These are phyloP conservation scores for Lasiodiplodia theobromae DNA, from an alignment of 2,329 filamentous ascomycete genomes.

Conservation along the genomic window DNA sequence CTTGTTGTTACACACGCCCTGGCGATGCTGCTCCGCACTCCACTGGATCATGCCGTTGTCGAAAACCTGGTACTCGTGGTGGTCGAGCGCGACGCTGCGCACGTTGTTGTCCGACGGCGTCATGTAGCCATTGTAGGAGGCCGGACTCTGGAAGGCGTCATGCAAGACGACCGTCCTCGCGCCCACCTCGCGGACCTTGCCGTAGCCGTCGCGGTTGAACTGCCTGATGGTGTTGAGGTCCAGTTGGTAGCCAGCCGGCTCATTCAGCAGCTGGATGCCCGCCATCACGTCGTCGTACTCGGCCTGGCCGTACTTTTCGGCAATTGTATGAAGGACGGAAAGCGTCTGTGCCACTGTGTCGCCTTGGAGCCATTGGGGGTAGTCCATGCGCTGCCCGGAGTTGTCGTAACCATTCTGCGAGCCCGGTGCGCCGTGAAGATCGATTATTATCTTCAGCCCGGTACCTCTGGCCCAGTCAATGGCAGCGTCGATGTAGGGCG, in stretches of 20 bases:
- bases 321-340: slow-evolving; percentile 63
- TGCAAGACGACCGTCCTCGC: slow-evolving; percentile 63
- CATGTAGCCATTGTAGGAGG: slow-evolving; percentile 68
- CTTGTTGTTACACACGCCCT: slow-evolving; percentile 63
- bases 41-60: slow-evolving; percentile 58
- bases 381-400: slow-evolving; percentile 58
- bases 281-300: slow-evolving; percentile 66
- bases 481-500: slow-evolving; percentile 61
- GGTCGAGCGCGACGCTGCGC: slow-evolving; percentile 67
- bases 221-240: slow-evolving; percentile 55
- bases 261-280: slow-evolving; percentile 65
- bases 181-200: slow-evolving; percentile 53
- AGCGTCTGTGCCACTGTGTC: slow-evolving; percentile 60
- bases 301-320: slow-evolving; percentile 62
- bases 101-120: slow-evolving; percentile 55
- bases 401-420: slow-evolving; percentile 70
- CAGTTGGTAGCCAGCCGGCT: slow-evolving; percentile 59
- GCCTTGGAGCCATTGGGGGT: slow-evolving; percentile 55
- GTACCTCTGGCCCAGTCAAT: slow-evolving; percentile 63
- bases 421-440: slow-evolving; percentile 61
- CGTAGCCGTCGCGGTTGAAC: slow-evolving; percentile 64
- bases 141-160: slow-evolving; percentile 62
- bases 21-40: slow-evolving; percentile 60
- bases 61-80: slow-evolving; percentile 75
- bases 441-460: slow-evolving; percentile 64